phyloP scores from a whole-genome alignment of 371 early-diverging fungal genomes.

The Mucor circinelloides region DNA sequence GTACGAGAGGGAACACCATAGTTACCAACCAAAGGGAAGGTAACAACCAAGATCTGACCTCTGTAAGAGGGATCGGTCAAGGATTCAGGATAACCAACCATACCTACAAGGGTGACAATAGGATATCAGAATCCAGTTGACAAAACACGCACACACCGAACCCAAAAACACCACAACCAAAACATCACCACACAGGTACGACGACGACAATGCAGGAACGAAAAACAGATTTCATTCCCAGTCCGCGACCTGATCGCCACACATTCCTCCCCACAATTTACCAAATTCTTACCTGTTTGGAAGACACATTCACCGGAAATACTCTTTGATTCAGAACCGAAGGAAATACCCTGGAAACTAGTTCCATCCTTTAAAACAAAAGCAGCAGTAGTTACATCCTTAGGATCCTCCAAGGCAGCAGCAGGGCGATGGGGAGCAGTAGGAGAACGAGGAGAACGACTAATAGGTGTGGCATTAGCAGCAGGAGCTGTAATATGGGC shows the following conservation, averaged over 20 bases:
- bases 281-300: constrained; percentile 81
- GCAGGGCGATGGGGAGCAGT: constrained; percentile 57
- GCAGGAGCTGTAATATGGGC: constrained; percentile 50
- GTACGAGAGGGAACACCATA: constrained; percentile 87
- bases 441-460: constrained; percentile 49
- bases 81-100: constrained; percentile 88
- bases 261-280: background rate
- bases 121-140: background rate
- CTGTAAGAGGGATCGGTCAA: constrained; percentile 96
- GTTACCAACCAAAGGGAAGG: constrained; percentile 90
- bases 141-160: background rate
- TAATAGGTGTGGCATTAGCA: constrained; percentile 48
- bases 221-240: background rate
- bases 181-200: background rate
- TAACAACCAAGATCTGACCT: constrained; percentile 93
- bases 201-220: background rate
- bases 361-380: constrained; percentile 87
- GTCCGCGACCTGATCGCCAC: background rate
- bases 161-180: background rate
- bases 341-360: constrained; percentile 87
- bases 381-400: constrained; percentile 61
- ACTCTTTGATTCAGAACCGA: constrained; percentile 86
- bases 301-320: constrained; percentile 97
- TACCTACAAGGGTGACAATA: constrained; percentile 29
- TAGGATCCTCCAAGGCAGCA: constrained; percentile 51